Evolutionary conservation across 179 eudicot species (phyloP).

Genomic region (Carnegiea gigantea): DNA sequence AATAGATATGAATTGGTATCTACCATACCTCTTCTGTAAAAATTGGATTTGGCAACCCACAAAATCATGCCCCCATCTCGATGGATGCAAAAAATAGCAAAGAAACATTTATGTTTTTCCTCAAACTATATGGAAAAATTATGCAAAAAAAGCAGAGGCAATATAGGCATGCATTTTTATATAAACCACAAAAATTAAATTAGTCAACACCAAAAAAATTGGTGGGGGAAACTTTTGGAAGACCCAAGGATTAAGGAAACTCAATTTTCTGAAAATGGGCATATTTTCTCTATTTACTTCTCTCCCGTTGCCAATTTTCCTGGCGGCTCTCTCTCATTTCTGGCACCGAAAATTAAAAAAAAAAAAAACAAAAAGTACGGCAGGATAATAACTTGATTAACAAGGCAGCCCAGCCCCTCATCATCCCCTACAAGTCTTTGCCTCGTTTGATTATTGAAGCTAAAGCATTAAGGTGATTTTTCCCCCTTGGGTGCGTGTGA

Average conservation of each 20-base stretch:
- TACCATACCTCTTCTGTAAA: not conserved
- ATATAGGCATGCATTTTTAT: slow-evolving; percentile 19
- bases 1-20: not conserved
- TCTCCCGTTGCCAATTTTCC: slow-evolving; percentile 24
- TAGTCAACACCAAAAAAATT: slow-evolving; percentile 7
- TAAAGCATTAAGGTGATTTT: slow-evolving; percentile 13
- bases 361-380: slow-evolving; percentile 18
- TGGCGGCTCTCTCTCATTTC: slow-evolving; percentile 26
- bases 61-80: not conserved
- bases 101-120: not conserved
- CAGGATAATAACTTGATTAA: slow-evolving; percentile 13
- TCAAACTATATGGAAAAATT: slow-evolving; percentile 13
- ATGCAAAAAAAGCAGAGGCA: slow-evolving; percentile 5
- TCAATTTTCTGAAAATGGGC: slow-evolving; percentile 18
- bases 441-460: slow-evolving; percentile 2
- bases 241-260: slow-evolving; percentile 16
- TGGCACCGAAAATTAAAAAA: slow-evolving; percentile 2
- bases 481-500: not conserved
- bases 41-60: not conserved
- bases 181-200: slow-evolving; percentile 21
- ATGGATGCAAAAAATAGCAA: slow-evolving; percentile 22
- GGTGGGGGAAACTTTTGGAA: not conserved
- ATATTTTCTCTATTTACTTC: slow-evolving; percentile 18
- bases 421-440: slow-evolving; percentile 9
- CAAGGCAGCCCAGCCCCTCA: slow-evolving; percentile 16